A percentile compares a stretch with the other conserved stretches of the same genome.
Evolutionary conservation across 2,329 filamentous ascomycete genomes (phyloP).

Genomic region (Apiospora phragmitis): DNA sequence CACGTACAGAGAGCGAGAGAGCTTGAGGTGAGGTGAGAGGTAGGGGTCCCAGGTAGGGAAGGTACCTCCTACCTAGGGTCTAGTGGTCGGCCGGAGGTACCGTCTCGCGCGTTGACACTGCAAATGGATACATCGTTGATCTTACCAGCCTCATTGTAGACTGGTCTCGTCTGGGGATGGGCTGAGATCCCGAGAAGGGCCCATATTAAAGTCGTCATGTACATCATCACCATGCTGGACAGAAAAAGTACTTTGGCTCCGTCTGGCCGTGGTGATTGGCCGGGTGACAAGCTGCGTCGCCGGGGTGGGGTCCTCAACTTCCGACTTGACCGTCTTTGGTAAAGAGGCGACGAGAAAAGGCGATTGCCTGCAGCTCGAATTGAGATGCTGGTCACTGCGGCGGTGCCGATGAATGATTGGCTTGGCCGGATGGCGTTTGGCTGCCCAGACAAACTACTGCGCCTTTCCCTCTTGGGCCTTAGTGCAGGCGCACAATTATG

Average conservation of each 20-base stretch:
- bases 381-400: slow-evolving; percentile 5
- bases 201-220: slow-evolving; percentile 9
- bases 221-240: not conserved
- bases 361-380: not conserved
- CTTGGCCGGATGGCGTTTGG: slow-evolving; percentile 3
- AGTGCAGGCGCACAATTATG: not conserved
- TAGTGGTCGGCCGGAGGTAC: not conserved
- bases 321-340: slow-evolving; percentile 1
- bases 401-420: slow-evolving; percentile 5
- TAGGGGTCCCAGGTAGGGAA: slow-evolving; percentile 13
- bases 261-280: not conserved
- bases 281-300: not conserved
- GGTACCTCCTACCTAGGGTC: not conserved
- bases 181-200: not conserved
- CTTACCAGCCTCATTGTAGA: slow-evolving; percentile 7
- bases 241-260: not conserved
- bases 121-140: not conserved
- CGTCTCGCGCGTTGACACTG: not conserved
- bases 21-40: slow-evolving; percentile 22
- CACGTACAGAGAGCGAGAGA: slow-evolving; percentile 23
- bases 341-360: not conserved
- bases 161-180: slow-evolving; percentile 8
- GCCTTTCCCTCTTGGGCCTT: not conserved
- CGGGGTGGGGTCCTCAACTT: not conserved
- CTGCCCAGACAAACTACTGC: not conserved